Conservation (phyloP, 2,329 filamentous ascomycete genomes). For the Fusarium sp. region DNA sequence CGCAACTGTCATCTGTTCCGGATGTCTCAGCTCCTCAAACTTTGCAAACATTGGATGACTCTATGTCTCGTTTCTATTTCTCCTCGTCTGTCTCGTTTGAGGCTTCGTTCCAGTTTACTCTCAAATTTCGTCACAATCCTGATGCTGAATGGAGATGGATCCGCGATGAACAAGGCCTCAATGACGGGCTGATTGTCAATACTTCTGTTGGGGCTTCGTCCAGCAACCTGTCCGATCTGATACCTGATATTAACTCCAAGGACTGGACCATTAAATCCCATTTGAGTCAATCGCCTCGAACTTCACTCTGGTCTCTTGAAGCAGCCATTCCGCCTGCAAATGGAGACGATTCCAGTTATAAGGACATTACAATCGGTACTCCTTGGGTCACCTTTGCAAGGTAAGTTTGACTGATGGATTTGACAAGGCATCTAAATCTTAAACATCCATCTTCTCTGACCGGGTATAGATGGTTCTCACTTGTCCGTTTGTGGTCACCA, state of each 20-base stretch:
- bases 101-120: slow-evolving; percentile 71
- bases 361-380: slow-evolving; percentile 69
- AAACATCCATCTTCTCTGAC: slow-evolving; percentile 7
- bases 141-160: slow-evolving; percentile 76
- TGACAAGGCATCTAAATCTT: not conserved
- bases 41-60: slow-evolving; percentile 58
- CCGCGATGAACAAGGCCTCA: slow-evolving; percentile 70
- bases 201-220: slow-evolving; percentile 45
- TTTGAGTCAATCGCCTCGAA: slow-evolving; percentile 74
- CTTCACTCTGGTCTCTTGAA: slow-evolving; percentile 77
- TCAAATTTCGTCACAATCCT: slow-evolving; percentile 72
- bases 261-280: slow-evolving; percentile 66
- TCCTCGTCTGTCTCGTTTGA: slow-evolving; percentile 61
- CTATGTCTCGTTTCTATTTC: slow-evolving; percentile 64
- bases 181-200: slow-evolving; percentile 73
- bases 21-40: slow-evolving; percentile 57
- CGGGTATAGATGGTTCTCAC: slow-evolving; percentile 76
- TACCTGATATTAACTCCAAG: slow-evolving; percentile 66
- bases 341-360: slow-evolving; percentile 68
- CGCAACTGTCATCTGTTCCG: slow-evolving; percentile 50
- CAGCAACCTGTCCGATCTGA: slow-evolving; percentile 65
- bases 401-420: slow-evolving; percentile 51
- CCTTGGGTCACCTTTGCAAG: slow-evolving; percentile 70
- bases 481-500: slow-evolving; percentile 82
- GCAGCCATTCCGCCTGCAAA: slow-evolving; percentile 67